A percentile compares a stretch with the other conserved stretches of the same genome.
These are phyloP conservation scores for Coniella lustricola DNA, from an alignment of 2,329 filamentous ascomycete species.

Conservation along the genomic window DNA sequence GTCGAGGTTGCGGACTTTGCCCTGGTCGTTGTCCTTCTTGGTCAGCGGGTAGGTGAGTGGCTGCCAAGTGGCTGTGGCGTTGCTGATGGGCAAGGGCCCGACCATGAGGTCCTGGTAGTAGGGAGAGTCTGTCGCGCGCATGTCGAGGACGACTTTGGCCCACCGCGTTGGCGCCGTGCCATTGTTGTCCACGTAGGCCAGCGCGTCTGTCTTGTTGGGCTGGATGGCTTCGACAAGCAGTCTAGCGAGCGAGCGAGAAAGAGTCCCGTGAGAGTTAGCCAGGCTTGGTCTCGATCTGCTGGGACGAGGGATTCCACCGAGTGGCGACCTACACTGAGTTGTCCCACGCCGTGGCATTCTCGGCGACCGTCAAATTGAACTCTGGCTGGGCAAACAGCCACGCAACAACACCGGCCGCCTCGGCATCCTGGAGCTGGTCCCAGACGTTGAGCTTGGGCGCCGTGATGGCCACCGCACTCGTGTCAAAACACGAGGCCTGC, in stretches of 20 bases:
- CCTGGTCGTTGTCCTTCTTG: conserved; percentile 29
- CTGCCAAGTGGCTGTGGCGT: conserved; percentile 29
- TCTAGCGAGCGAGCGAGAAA: no score
- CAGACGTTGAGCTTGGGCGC: conserved; percentile 37
- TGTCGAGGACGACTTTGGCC: conserved; percentile 36
- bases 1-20: conserved; percentile 33
- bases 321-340: conserved; percentile 29
- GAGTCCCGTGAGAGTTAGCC: no score
- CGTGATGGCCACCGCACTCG: conserved; percentile 18
- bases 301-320: no score
- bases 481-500: conserved; percentile 16
- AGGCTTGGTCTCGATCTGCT: no score
- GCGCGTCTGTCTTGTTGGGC: conserved; percentile 43
- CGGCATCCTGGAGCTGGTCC: conserved; percentile 29
- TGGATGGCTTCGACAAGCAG: conserved; percentile 31
- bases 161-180: conserved; percentile 31
- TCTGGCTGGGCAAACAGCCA: conserved; percentile 34
- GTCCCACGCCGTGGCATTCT: conserved; percentile 30
- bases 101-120: conserved; percentile 39
- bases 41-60: conserved; percentile 37
- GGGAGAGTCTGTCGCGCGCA: conserved; percentile 30
- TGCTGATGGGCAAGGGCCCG: conserved; percentile 39
- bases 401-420: conserved; percentile 30
- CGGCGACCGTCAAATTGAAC: conserved; percentile 31
- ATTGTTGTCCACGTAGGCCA: conserved; percentile 35